Percentiles rank a stretch among this genome's conserved stretches.
These are phyloP conservation scores for Hyaloscypha variabilis DNA, from an alignment of 495 filamentous ascomycete species.

Conservation along the genomic window DNA sequence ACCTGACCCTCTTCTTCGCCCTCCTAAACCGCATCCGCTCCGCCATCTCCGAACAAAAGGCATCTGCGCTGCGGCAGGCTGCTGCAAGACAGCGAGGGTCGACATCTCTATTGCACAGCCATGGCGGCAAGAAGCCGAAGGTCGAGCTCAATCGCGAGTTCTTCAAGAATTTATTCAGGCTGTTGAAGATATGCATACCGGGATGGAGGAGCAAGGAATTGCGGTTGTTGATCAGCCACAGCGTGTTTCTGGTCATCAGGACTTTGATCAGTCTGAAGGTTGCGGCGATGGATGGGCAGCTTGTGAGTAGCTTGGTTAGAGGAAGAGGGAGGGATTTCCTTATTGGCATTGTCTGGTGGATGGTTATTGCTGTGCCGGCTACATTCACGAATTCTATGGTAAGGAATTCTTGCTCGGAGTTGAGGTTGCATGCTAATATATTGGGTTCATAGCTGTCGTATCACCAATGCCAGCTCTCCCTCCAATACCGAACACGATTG, in stretches of 20 bases:
- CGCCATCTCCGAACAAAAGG: slow-evolving; percentile 91
- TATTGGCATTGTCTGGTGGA: slow-evolving; percentile 93
- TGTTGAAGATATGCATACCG: slow-evolving; percentile 87
- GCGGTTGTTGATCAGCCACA: slow-evolving; percentile 82
- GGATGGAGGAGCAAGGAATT: slow-evolving; percentile 89
- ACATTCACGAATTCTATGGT: slow-evolving; percentile 99
- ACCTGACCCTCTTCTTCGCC: slow-evolving; percentile 87
- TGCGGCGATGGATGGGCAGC: slow-evolving; percentile 88
- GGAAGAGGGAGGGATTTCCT: slow-evolving; percentile 92
- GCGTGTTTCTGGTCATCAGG: slow-evolving; percentile 75
- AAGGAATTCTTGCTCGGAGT: slow-evolving; percentile 33
- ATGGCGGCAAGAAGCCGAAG: slow-evolving; percentile 62
- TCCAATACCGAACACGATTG: slow-evolving; percentile 88
- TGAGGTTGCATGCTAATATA: slow-evolving; percentile 18
- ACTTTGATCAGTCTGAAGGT: slow-evolving; percentile 95
- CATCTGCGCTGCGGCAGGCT: slow-evolving; percentile 73
- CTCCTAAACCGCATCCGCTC: slow-evolving; percentile 87
- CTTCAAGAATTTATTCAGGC: slow-evolving; percentile 77
- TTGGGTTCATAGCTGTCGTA: slow-evolving; percentile 72
- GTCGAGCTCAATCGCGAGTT: slow-evolving; percentile 96
- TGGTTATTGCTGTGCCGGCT: slow-evolving; percentile 95
- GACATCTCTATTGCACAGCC: slow-evolving; percentile 44
- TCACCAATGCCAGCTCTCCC: slow-evolving; percentile 91
- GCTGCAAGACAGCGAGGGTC: slow-evolving; percentile 58
- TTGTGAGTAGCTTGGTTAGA: slow-evolving; percentile 89